Evolutionary conservation across 176 grass and related monocot species (phyloP).

Genomic region (Eragrostis nindensis): DNA sequence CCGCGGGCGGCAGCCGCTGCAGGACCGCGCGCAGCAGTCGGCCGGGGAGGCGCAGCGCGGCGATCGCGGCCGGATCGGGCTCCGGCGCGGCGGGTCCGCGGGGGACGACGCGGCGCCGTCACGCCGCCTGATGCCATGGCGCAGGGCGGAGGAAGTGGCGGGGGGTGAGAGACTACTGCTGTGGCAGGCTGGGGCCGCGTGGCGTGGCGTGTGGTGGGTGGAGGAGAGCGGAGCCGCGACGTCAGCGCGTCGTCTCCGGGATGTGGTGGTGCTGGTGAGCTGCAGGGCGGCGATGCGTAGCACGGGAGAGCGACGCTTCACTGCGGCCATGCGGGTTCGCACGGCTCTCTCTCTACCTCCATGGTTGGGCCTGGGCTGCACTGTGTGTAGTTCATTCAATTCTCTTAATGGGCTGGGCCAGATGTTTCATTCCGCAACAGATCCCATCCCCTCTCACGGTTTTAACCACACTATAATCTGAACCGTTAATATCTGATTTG

Average conservation of each 20-base stretch:
- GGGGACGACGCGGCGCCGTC: constrained; percentile 20
- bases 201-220: background rate
- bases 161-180: background rate
- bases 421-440: background rate
- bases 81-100: background rate
- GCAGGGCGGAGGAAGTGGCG: background rate
- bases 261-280: too few species aligned
- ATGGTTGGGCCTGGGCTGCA: background rate
- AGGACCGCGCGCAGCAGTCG: constrained; percentile 79
- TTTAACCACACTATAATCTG: background rate
- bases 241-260: constrained; percentile 1
- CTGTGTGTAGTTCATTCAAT: background rate
- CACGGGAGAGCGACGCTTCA: background rate
- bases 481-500: background rate
- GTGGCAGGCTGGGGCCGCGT: background rate
- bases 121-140: too few species aligned
- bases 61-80: constrained; percentile 22
- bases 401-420: background rate
- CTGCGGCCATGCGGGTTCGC: too few species aligned
- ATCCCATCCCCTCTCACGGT: background rate
- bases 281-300: constrained; percentile 5
- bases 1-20: constrained; percentile 53
- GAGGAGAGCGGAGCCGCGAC: background rate
- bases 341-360: background rate
- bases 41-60: constrained; percentile 49